Evolutionary conservation across 371 early-diverging fungal species (phyloP).

Genomic region (Synchytrium microbalum): DNA sequence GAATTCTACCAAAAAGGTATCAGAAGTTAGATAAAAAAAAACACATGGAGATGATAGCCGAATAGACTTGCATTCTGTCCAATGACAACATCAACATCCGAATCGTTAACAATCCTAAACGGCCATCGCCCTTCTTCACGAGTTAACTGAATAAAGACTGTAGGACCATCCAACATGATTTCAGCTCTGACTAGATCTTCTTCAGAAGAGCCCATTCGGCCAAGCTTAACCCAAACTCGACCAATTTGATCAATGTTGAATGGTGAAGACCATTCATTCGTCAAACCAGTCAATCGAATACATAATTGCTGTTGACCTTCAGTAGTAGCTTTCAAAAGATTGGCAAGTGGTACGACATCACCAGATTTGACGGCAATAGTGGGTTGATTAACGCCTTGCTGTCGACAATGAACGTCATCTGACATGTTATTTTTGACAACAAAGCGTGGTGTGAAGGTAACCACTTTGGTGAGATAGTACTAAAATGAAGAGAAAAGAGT

Average conservation of each 20-base stretch:
- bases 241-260: constrained; percentile 85
- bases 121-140: constrained; percentile 84
- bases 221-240: constrained; percentile 65
- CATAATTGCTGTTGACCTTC: constrained; percentile 56
- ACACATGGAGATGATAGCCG: constrained; percentile 6
- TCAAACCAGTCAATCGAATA: constrained; percentile 59
- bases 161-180: constrained; percentile 74
- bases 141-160: constrained; percentile 75
- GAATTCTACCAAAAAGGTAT: constrained; percentile 21
- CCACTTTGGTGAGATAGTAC: constrained; percentile 69
- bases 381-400: constrained; percentile 40
- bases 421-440: constrained; percentile 74
- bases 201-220: constrained; percentile 44
- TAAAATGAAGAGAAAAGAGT: constrained; percentile 16
- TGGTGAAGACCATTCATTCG: constrained; percentile 83
- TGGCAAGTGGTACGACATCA: constrained; percentile 52
- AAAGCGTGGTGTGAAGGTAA: constrained; percentile 87
- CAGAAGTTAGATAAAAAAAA: background rate
- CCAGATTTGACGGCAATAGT: constrained; percentile 47
- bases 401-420: constrained; percentile 66
- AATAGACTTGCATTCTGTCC: constrained; percentile 61
- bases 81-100: constrained; percentile 66
- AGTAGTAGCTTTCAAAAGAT: constrained; percentile 49
- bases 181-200: constrained; percentile 68
- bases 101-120: constrained; percentile 78